Conservation (phyloP, 306 rosid genomes). For the Sphenostylis stenocarpa region DNA sequence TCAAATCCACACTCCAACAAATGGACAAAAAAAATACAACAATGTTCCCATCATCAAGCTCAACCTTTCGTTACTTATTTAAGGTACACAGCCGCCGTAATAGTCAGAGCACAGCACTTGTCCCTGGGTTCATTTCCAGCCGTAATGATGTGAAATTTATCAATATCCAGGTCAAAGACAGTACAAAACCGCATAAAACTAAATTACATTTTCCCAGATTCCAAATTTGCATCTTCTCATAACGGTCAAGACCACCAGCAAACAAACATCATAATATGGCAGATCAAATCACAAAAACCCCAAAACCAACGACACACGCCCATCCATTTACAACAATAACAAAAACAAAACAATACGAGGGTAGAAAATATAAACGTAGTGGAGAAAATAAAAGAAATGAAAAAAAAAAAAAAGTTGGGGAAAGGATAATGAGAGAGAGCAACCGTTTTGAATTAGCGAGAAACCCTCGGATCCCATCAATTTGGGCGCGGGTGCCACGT, state of each 20-base stretch:
- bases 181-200: background rate
- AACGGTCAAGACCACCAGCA: background rate
- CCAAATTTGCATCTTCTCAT: background rate
- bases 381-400: background rate
- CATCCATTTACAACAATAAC: background rate
- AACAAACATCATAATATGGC: conserved; percentile 8
- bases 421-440: conserved; percentile 37
- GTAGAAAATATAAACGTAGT: background rate
- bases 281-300: conserved; percentile 13
- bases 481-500: conserved; percentile 47
- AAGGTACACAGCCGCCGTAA: background rate
- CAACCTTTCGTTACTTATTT: background rate
- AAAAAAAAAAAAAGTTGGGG: background rate
- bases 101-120: background rate
- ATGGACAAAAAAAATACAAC: background rate
- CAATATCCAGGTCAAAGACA: background rate
- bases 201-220: conserved; percentile 10
- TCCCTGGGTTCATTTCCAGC: background rate
- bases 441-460: conserved; percentile 52
- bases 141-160: background rate
- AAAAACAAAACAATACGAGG: background rate
- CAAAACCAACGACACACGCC: background rate
- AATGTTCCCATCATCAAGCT: background rate
- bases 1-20: background rate
- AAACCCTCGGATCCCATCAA: conserved; percentile 67